Evolutionary conservation across 805 yeast species (phyloP), one percentile per base, ranked within the genome.

Genomic region (Candida germanica): DNA sequence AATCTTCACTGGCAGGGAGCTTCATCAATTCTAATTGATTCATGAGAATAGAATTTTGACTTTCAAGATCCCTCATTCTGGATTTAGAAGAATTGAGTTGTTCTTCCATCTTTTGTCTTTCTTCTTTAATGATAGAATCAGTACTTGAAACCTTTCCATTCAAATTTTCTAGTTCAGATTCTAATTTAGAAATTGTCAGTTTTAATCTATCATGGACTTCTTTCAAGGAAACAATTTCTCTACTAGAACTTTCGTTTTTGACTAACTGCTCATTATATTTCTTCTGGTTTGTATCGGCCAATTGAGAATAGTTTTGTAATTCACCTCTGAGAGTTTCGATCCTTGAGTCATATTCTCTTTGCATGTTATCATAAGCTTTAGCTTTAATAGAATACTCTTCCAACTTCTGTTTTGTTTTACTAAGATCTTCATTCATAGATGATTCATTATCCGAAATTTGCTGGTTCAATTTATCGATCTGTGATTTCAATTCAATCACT

Each of bases 41-140:
- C 40, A 81, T 71, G 12, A 87, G 61, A 4, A 85, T 65, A 32
- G 75, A 66, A 52, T 86, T 84, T 53, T 86, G 94, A n/a, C 75
- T 66, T 10, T 74, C 64, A 25, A 85, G 58, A 35, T 80, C 88
- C 15, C 73, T 69, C 17, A 75, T 50, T 42, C 78, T 73, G 3
- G 58, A 46, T 15, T 66, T 68, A 6, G 73, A 59, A 15, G 54
- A 44, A n/a, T 60, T 66, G 29, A 83, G 50, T 19, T 62, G 59
- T 12, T 59, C 61, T 22, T 54, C 59, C 6, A 56, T 33, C 6
- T 47, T 36, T 1, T 50, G 35, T 21, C 46, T 49, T 24, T 54
- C 62, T 20, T 48, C 55, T 7, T 39, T 43, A 11, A 59, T 36
- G 1, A 33, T 28, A 1, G 47, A 51, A 9, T 55, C 58, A 27